Evolutionary conservation across 345 rosid genomes (phyloP).

Genomic region (Pseudoturritis turrita): DNA sequence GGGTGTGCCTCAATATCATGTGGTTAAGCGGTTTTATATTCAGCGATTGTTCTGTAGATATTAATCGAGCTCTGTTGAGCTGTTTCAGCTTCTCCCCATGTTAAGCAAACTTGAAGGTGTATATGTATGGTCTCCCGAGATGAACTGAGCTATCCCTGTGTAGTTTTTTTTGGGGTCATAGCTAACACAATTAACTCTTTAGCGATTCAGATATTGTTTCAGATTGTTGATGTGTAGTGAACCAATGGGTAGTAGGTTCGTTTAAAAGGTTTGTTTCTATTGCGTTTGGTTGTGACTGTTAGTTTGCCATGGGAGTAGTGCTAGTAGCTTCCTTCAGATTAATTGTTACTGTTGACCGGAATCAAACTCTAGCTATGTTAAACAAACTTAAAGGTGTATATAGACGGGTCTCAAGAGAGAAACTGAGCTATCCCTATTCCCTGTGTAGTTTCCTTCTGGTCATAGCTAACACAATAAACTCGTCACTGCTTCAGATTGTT

Average conservation of each 20-base stretch:
- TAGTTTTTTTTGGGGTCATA: not conserved
- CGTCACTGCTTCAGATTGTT: not conserved
- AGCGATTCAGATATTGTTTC: not conserved
- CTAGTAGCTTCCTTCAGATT: not conserved
- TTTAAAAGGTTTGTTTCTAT: not conserved
- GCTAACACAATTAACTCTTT: not conserved
- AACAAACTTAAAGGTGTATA: not conserved
- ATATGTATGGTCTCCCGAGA: not conserved
- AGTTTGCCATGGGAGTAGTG: not conserved
- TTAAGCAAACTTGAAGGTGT: not conserved
- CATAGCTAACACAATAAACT: not conserved
- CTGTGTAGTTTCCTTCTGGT: not conserved
- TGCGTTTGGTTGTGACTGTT: not conserved
- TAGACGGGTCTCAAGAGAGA: not conserved
- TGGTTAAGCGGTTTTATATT: not conserved
- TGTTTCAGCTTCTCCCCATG: not conserved
- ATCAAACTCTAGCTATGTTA: not conserved
- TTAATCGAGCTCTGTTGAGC: not conserved
- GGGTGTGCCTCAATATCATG: not conserved
- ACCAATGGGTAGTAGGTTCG: not conserved
- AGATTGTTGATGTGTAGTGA: not conserved
- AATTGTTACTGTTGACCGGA: not conserved
- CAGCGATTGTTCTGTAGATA: not conserved
- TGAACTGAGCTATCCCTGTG: not conserved
- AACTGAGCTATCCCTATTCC: not conserved